Evolutionary conservation across 495 filamentous ascomycete genomes (phyloP).

Genomic region (Eremomyces bilateralis): DNA sequence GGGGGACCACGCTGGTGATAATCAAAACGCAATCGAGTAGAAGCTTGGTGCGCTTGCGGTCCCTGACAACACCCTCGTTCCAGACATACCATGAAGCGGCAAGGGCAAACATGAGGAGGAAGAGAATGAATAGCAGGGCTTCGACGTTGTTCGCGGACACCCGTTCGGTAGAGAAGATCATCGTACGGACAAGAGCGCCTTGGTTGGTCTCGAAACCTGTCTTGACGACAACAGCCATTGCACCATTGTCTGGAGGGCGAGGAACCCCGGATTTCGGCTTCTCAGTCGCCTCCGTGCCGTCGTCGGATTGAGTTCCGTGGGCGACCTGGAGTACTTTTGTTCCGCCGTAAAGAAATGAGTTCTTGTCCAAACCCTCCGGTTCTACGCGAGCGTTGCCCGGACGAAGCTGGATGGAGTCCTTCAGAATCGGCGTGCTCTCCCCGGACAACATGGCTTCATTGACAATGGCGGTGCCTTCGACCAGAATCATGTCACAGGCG

Average conservation of each 20-base stretch:
- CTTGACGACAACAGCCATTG: conserved; percentile 84
- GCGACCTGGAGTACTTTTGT: conserved; percentile 95
- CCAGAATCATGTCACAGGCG: conserved; percentile 86
- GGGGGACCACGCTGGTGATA: conserved; percentile 89
- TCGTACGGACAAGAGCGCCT: conserved; percentile 89
- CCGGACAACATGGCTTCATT: conserved; percentile 99
- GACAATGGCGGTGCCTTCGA: conserved; percentile 91
- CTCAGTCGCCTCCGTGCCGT: conserved; percentile 35
- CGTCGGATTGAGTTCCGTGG: conserved; percentile 50
- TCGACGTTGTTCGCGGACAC: conserved; percentile 95
- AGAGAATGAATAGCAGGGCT: conserved; percentile 87
- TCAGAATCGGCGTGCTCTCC: conserved; percentile 89
- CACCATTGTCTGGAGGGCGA: conserved; percentile 72
- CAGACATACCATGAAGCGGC: conserved; percentile 99
- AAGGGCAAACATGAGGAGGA: conserved; percentile 86
- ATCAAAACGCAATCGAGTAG: conserved; percentile 95
- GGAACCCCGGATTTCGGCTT: conserved; percentile 49
- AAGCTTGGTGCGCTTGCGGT: conserved; percentile 91
- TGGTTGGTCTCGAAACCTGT: conserved; percentile 98
- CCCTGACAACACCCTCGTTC: conserved; percentile 80
- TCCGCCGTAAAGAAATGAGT: conserved; percentile 84
- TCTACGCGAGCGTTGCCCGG: conserved; percentile 71
- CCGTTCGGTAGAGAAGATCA: conserved; percentile 98
- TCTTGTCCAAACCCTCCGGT: conserved; percentile 83
- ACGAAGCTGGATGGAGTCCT: conserved; percentile 86